These are phyloP conservation scores for Boletus subparvulus DNA, from an alignment of 768 basidiomycete genomes.

Conservation along the genomic window DNA sequence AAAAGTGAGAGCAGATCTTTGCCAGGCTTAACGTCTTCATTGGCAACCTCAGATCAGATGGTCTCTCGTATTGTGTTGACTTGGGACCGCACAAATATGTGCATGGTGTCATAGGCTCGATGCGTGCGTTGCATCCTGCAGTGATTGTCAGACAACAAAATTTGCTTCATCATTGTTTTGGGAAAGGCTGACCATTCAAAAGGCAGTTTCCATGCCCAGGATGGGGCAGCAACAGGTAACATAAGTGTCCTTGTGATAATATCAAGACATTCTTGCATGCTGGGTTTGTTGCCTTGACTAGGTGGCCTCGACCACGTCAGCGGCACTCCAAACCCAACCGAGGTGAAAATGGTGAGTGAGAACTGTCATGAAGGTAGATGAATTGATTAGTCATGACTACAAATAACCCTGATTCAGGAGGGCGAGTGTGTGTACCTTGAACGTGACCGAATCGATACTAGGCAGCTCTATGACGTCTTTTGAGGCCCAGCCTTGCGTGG, in stretches of 20 bases:
- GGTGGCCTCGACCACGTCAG: conserved; percentile 11
- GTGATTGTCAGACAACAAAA: not conserved
- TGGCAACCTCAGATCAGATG: not conserved
- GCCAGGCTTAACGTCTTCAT: not conserved
- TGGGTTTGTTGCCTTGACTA: conserved; percentile 5
- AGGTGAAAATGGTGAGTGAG: conserved; percentile 17
- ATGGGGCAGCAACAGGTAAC: conserved; percentile 5
- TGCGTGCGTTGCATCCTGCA: conserved; percentile 17
- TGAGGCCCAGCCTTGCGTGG: conserved; percentile 9
- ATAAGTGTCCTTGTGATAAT: conserved; percentile 4
- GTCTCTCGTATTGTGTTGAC: conserved; percentile 1
- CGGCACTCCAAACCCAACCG: conserved; percentile 21
- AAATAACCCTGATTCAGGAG: too few relatives aligned
- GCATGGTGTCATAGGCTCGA: conserved; percentile 19
- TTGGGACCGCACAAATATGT: conserved; percentile 18
- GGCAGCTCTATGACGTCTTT: conserved; percentile 10
- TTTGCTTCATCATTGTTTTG: not conserved
- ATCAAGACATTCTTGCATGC: conserved; percentile 9
- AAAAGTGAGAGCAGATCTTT: conserved; percentile 19
- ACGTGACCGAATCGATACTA: conserved; percentile 7
- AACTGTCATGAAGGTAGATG: conserved; percentile 1
- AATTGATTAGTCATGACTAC: not conserved
- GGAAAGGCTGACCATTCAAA: conserved; percentile 8
- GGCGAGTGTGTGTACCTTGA: not conserved
- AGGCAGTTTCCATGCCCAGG: conserved; percentile 23